A percentile compares a stretch with the other conserved stretches of the same genome.
Conservation (phyloP, 225 moss, liverwort and hornwort species). For the Thuidium tamariscinum region DNA sequence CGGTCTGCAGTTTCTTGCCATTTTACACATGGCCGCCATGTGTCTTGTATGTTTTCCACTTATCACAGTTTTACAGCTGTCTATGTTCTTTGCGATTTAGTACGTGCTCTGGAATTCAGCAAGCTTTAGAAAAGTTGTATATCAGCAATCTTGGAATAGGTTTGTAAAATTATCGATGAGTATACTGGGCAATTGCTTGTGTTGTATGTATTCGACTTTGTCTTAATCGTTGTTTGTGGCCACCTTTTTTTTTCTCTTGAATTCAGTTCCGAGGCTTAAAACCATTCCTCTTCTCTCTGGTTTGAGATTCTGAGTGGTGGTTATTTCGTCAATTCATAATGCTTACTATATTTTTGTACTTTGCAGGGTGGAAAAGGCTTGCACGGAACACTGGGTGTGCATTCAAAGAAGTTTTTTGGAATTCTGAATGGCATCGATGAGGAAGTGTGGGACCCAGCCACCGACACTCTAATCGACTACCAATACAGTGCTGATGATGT, state of each 20-base stretch:
- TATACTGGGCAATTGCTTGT: neutral
- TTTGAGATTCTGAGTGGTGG: neutral
- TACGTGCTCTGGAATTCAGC: neutral
- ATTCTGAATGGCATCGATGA: constrained; percentile 92
- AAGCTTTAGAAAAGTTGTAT: neutral
- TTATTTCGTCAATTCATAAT: neutral
- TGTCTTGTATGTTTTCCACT: neutral
- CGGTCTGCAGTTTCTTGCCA: neutral
- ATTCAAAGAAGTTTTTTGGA: constrained; percentile 76
- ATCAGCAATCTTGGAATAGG: neutral
- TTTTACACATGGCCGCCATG: neutral
- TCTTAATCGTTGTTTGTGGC: neutral
- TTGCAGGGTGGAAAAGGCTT: constrained; percentile 82
- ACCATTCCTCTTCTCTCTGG: neutral
- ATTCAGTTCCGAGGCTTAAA: neutral
- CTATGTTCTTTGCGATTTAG: neutral
- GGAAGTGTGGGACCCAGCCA: constrained; percentile 85
- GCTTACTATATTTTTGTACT: neutral
- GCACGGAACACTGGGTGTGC: constrained; percentile 63
- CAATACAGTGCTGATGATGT: constrained; percentile 67
- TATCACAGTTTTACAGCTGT: neutral
- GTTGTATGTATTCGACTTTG: neutral
- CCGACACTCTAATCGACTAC: constrained; percentile 62
- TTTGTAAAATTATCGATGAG: neutral
- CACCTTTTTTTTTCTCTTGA: neutral